Evolutionary conservation across 2,329 filamentous ascomycete genomes (phyloP).

Genomic region (Colletotrichum sp.): DNA sequence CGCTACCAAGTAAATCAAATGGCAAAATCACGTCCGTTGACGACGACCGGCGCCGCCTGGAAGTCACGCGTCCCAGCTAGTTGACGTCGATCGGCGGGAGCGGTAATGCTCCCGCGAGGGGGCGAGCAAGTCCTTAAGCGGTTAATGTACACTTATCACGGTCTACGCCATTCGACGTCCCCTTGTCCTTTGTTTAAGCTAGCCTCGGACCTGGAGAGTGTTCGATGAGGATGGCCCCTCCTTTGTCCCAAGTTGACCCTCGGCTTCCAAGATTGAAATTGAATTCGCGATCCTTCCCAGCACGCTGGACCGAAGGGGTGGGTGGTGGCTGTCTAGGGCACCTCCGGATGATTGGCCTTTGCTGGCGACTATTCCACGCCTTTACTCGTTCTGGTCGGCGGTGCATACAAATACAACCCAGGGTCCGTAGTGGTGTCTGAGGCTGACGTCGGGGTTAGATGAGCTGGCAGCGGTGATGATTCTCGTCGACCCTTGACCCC

Average conservation of each 20-base stretch:
- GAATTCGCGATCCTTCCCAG: not conserved
- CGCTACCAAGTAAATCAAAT: not conserved
- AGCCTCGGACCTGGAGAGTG: not conserved
- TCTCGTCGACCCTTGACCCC: slow-evolving; percentile 19
- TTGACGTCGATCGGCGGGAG: slow-evolving; percentile 2
- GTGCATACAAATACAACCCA: slow-evolving; percentile 7
- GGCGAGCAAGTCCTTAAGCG: not conserved
- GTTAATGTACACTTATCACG: not conserved
- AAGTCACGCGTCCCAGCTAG: not conserved
- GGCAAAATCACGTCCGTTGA: not conserved
- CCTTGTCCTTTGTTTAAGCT: not conserved
- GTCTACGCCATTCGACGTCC: not conserved
- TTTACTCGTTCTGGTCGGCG: slow-evolving; percentile 15
- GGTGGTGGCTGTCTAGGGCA: not conserved
- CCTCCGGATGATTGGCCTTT: slow-evolving; percentile 3
- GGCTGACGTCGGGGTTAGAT: slow-evolving; percentile 18
- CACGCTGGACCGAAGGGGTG: not conserved
- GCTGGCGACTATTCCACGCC: not conserved
- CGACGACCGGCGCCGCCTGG: not conserved
- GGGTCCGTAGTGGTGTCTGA: slow-evolving; percentile 13
- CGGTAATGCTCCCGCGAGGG: not conserved
- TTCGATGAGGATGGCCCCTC: not conserved
- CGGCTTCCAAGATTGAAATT: not conserved
- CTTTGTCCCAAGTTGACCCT: not conserved
- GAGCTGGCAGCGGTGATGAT: slow-evolving; percentile 10